phyloP scores from a whole-genome alignment of 2,329 filamentous ascomycete genomes.

The Scedosporium aurantiacum region DNA sequence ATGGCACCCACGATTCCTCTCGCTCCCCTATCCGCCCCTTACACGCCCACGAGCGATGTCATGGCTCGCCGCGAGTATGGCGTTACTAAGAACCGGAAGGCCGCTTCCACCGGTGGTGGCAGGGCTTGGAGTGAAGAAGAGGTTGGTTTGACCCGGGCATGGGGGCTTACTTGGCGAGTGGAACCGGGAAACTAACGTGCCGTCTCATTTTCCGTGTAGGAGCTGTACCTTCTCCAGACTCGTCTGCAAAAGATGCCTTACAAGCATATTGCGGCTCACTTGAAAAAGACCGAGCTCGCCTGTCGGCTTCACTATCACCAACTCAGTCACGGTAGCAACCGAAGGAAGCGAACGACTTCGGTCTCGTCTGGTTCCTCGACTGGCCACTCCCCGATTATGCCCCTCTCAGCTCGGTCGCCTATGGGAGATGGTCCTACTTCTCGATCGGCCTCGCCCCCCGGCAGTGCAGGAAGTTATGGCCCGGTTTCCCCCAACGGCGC shows the following conservation, averaged over 20 bases:
- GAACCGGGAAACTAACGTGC: neutral
- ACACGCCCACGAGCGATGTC: slow-evolving; percentile 40
- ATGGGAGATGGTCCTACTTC: slow-evolving; percentile 31
- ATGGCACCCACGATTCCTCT: slow-evolving; percentile 43
- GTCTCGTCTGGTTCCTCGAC: slow-evolving; percentile 54
- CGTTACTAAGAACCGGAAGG: slow-evolving; percentile 55
- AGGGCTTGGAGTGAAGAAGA: slow-evolving; percentile 80
- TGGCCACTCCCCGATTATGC: slow-evolving; percentile 39
- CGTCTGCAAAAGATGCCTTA: slow-evolving; percentile 83
- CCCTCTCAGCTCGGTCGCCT: slow-evolving; percentile 36
- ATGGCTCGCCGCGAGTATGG: slow-evolving; percentile 48
- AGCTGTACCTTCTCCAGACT: slow-evolving; percentile 73
- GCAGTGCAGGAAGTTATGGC: slow-evolving; percentile 32
- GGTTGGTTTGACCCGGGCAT: slow-evolving; percentile 35
- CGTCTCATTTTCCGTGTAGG: slow-evolving; percentile 34
- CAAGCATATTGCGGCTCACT: slow-evolving; percentile 75
- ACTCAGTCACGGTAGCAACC: slow-evolving; percentile 69
- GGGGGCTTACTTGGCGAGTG: too few species aligned
- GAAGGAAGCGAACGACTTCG: slow-evolving; percentile 65
- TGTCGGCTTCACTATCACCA: slow-evolving; percentile 84
- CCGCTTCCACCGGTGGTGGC: slow-evolving; percentile 60
- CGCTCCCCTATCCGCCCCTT: slow-evolving; percentile 30
- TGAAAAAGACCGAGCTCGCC: slow-evolving; percentile 80
- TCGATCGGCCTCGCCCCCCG: slow-evolving; percentile 37
- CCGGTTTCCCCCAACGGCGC: slow-evolving; percentile 29